Evolutionary conservation across 2,329 filamentous ascomycete species (phyloP).

Genomic region (Colletotrichum sojae): DNA sequence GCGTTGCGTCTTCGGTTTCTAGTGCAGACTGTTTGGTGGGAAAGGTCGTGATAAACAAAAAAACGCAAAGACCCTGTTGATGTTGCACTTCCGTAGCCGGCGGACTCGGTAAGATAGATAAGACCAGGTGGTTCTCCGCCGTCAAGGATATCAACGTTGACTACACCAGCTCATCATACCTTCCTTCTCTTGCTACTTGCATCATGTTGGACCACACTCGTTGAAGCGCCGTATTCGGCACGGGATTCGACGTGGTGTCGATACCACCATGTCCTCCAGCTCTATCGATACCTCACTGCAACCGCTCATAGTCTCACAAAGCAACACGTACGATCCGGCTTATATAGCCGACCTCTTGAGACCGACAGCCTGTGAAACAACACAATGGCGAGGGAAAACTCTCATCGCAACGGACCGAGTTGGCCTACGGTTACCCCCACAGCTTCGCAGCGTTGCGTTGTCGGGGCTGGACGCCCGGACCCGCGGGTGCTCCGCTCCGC

Average conservation of each 20-base stretch:
- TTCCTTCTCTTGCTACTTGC: neutral
- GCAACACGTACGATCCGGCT: neutral
- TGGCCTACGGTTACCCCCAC: neutral
- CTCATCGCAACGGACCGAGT: constrained; percentile 11
- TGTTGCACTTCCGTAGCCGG: neutral
- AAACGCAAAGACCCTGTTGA: neutral
- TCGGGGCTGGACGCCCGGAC: constrained; percentile 16
- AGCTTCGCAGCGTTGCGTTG: too few species aligned
- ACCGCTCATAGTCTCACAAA: neutral
- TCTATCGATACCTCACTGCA: neutral
- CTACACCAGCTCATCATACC: neutral
- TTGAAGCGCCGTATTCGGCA: neutral
- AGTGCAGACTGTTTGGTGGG: neutral
- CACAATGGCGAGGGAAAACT: neutral
- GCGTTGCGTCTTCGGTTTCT: constrained; percentile 18
- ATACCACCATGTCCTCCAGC: neutral
- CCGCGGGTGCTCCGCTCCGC: constrained; percentile 23
- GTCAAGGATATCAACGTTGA: neutral
- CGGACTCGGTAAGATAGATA: constrained; percentile 1
- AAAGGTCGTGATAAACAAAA: constrained; percentile 1
- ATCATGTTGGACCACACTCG: neutral
- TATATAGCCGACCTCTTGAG: too few species aligned
- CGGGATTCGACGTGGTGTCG: neutral
- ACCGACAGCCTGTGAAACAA: neutral
- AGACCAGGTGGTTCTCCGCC: neutral